A percentile compares a stretch with the other conserved stretches of the same genome.
Evolutionary conservation across 2,329 filamentous ascomycete species (phyloP).

Genomic region (Cucurbitaria berberidis): DNA sequence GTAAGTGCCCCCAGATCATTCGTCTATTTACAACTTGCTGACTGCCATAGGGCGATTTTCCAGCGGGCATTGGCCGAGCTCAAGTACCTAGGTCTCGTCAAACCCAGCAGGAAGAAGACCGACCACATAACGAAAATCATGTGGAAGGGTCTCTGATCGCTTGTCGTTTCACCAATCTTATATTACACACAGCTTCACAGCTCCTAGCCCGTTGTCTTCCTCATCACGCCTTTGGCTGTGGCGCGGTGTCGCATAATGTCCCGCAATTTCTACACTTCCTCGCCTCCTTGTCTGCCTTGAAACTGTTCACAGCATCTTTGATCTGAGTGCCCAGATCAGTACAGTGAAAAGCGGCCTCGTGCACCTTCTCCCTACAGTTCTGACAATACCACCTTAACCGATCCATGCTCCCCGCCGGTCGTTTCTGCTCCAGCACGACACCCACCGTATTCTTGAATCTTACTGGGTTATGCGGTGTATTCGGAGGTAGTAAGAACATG

Average conservation of each 20-base stretch:
- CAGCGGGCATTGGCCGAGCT: slow-evolving; percentile 86
- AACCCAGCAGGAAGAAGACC: slow-evolving; percentile 85
- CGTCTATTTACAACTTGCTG: slow-evolving; percentile 2
- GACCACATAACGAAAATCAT: slow-evolving; percentile 87
- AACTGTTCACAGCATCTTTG: slow-evolving; percentile 85
- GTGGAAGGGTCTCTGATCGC: slow-evolving; percentile 72
- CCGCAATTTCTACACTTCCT: slow-evolving; percentile 82
- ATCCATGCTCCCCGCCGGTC: slow-evolving; percentile 74
- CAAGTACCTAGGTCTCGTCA: slow-evolving; percentile 84
- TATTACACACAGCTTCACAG: background rate
- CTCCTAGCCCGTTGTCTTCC: background rate
- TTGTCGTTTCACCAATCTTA: background rate
- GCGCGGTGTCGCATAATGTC: slow-evolving; percentile 72
- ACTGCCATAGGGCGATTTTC: slow-evolving; percentile 67
- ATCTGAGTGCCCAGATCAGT: slow-evolving; percentile 93
- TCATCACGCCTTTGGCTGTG: slow-evolving; percentile 47
- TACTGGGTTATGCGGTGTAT: slow-evolving; percentile 95
- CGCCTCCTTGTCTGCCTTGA: slow-evolving; percentile 71
- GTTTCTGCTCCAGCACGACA: slow-evolving; percentile 85
- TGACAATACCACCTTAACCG: slow-evolving; percentile 90
- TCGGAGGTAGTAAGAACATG: slow-evolving; percentile 90
- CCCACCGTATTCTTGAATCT: slow-evolving; percentile 94
- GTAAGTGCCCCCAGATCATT: slow-evolving; percentile 35
- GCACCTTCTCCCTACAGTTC: slow-evolving; percentile 72
- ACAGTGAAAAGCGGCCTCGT: slow-evolving; percentile 87